These are phyloP conservation scores for Dioscorea dumetorum DNA, from an alignment of 106 monocot species.

Conservation along the genomic window DNA sequence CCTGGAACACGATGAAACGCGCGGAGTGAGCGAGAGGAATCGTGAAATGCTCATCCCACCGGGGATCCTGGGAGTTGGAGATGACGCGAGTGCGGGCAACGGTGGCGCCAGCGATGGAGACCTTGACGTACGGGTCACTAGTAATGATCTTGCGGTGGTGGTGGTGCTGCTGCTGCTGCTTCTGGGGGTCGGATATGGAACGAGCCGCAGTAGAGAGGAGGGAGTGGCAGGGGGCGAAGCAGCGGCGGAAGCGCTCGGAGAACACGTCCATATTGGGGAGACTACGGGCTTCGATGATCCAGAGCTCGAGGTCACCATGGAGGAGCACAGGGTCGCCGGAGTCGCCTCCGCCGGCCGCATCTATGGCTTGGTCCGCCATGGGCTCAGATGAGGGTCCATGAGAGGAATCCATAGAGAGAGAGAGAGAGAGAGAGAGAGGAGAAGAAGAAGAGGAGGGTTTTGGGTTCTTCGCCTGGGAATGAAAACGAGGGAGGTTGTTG, in stretches of 20 bases:
- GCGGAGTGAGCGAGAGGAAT: constrained; percentile 50
- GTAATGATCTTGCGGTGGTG: constrained; percentile 38
- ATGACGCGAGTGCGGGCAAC: constrained; percentile 70
- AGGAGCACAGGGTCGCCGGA: constrained; percentile 18
- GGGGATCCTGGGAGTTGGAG: constrained; percentile 41
- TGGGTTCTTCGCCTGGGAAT: too few species aligned
- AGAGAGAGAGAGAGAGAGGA: too few species aligned
- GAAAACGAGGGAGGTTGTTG: too few species aligned
- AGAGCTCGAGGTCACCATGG: constrained; percentile 61
- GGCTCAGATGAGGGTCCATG: too few species aligned
- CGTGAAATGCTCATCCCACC: constrained; percentile 53
- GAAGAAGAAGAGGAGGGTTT: too few species aligned
- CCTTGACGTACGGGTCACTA: constrained; percentile 72
- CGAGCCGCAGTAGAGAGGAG: neutral
- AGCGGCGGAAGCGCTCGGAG: constrained; percentile 44
- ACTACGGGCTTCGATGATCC: constrained; percentile 37
- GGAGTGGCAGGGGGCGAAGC: constrained; percentile 31
- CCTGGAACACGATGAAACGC: constrained; percentile 30
- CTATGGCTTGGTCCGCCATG: too few species aligned
- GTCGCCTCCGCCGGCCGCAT: too few species aligned
- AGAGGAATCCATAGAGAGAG: too few species aligned
- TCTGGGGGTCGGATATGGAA: neutral
- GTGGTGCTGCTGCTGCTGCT: constrained; percentile 2
- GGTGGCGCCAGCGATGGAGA: constrained; percentile 40
- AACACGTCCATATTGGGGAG: constrained; percentile 74